phyloP scores from a whole-genome alignment of 2,329 filamentous ascomycete genomes.

The Diaporthe citri region DNA sequence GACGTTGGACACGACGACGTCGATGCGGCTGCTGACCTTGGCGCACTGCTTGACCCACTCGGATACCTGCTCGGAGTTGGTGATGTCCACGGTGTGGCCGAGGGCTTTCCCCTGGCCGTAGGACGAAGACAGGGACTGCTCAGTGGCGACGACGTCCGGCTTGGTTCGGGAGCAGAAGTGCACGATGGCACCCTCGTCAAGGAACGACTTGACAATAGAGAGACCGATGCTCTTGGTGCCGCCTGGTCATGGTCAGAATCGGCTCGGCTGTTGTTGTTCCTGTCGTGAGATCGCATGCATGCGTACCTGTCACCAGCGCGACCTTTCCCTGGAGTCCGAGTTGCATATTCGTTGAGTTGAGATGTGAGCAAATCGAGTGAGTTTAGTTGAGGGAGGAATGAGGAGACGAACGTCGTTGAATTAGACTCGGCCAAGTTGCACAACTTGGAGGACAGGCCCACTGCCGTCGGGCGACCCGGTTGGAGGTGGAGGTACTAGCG shows the following conservation, averaged over 20 bases:
- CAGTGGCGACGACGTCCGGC: conserved; percentile 35
- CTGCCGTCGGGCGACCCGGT: conserved; percentile 15
- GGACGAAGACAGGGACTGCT: conserved; percentile 25
- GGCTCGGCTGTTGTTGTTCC: background rate
- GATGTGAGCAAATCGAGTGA: background rate
- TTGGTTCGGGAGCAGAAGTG: conserved; percentile 43
- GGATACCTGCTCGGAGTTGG: conserved; percentile 34
- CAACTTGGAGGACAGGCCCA: conserved; percentile 1
- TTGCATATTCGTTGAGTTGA: conserved; percentile 45
- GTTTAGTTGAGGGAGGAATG: background rate
- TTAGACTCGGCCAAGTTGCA: conserved; percentile 11
- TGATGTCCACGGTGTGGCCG: conserved; percentile 40
- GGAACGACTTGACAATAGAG: conserved; percentile 41
- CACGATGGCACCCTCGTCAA: conserved; percentile 42
- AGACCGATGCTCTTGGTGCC: conserved; percentile 42
- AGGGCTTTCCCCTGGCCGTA: conserved; percentile 23
- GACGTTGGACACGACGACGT: conserved; percentile 43
- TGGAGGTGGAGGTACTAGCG: conserved; percentile 18
- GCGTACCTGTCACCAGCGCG: conserved; percentile 50
- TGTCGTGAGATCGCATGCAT: background rate
- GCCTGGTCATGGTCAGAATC: conserved; percentile 32
- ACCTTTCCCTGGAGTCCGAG: conserved; percentile 51
- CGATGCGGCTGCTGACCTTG: conserved; percentile 36
- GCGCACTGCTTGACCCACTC: conserved; percentile 39
- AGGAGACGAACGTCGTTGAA: conserved; percentile 15